phyloP scores from a whole-genome alignment of 805 yeast species.

The Lipomyces chichibuensis region DNA sequence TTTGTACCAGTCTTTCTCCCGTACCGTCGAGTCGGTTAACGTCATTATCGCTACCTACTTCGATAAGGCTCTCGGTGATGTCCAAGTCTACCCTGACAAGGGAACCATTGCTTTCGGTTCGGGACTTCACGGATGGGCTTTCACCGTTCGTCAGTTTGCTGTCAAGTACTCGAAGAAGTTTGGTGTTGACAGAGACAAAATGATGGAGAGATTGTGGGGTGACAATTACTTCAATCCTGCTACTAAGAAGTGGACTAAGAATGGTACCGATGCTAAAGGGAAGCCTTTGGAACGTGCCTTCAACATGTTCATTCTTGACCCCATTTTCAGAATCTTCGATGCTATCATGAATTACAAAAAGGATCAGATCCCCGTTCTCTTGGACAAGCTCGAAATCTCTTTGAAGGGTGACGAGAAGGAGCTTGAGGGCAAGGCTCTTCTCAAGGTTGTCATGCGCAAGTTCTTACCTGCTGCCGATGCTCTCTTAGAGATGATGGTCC shows the following conservation, averaged over 20 bases:
- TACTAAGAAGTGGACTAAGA: conserved; percentile 99
- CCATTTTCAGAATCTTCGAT: conserved; percentile 95
- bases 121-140: conserved; percentile 99
- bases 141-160: conserved; percentile 99
- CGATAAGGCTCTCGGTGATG: conserved; percentile 90
- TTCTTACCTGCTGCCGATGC: conserved; percentile 99
- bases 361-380: conserved; percentile 89
- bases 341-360: conserved; percentile 99
- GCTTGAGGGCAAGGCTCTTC: conserved; percentile 96
- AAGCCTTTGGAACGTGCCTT: conserved; percentile 97
- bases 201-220: conserved; percentile 99
- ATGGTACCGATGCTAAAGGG: conserved; percentile 93
- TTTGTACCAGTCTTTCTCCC: conserved; percentile 94
- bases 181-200: conserved; percentile 97
- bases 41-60: conserved; percentile 95
- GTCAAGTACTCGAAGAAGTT: conserved; percentile 97
- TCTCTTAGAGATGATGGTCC: conserved; percentile 95
- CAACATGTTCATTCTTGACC: conserved; percentile 99
- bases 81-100: conserved; percentile 96
- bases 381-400: conserved; percentile 90
- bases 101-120: conserved; percentile 99
- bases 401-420: conserved; percentile 97
- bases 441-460: conserved; percentile 98
- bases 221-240: conserved; percentile 99
- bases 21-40: conserved; percentile 99